phyloP scores from a whole-genome alignment of 2,329 filamentous ascomycete species.

The Phialophora macrospora region DNA sequence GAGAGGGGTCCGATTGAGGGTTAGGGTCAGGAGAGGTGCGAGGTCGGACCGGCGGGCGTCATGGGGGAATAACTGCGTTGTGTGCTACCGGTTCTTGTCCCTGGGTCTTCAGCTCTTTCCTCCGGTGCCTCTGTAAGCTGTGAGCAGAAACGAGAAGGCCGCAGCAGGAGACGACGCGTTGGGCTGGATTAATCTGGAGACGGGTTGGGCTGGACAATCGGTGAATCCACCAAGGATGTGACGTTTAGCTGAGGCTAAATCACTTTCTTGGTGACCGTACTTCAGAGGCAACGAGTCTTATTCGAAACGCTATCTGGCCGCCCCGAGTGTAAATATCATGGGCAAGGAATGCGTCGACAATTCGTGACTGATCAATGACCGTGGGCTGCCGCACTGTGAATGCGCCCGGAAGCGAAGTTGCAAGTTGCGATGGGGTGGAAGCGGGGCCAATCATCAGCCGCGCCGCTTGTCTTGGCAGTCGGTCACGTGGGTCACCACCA shows the following conservation, averaged over 20 bases:
- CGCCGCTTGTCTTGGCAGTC: not conserved
- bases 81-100: not conserved
- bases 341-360: not conserved
- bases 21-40: conserved; percentile 16
- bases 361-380: not conserved
- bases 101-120: not conserved
- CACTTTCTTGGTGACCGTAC: not conserved
- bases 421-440: conserved; percentile 10
- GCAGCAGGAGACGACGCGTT: not conserved
- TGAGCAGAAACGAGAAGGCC: not conserved
- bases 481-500: conserved; percentile 4
- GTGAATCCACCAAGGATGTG: conserved; percentile 10
- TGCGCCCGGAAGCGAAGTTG: conserved; percentile 18
- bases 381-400: conserved; percentile 14
- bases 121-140: not conserved
- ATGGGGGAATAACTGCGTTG: conserved; percentile 10
- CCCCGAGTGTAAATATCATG: not conserved
- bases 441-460: conserved; percentile 5
- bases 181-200: conserved; percentile 5
- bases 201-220: conserved; percentile 1
- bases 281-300: not conserved
- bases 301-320: not conserved
- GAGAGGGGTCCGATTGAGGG: conserved; percentile 9
- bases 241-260: not conserved
- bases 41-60: not conserved